Evolutionary conservation across 2,329 filamentous ascomycete species (phyloP).

Genomic region (Septoria petroselini): DNA sequence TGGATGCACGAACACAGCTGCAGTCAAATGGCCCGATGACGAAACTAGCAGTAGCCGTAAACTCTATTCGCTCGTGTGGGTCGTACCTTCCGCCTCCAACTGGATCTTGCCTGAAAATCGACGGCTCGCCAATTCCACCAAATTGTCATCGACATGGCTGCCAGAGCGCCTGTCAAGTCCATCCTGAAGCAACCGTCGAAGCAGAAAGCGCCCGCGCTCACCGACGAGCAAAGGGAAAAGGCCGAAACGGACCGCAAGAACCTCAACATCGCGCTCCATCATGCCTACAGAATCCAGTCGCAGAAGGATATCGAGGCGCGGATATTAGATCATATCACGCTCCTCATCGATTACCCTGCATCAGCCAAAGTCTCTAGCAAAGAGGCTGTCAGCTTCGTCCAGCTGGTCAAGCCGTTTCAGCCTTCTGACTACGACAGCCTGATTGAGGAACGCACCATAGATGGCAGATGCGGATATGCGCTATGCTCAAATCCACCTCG

Average conservation of each 20-base stretch:
- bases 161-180: constrained; percentile 42
- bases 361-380: constrained; percentile 49
- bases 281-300: constrained; percentile 77
- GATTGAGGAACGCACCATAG: constrained; percentile 82
- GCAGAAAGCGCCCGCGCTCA: constrained; percentile 24
- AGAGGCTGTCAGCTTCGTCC: constrained; percentile 65
- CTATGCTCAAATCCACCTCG: constrained; percentile 68
- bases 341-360: constrained; percentile 64
- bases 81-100: too few relatives aligned
- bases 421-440: constrained; percentile 86
- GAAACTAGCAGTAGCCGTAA: too few relatives aligned
- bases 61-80: too few relatives aligned
- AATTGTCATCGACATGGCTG: constrained; percentile 26
- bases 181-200: constrained; percentile 46
- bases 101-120: too few relatives aligned
- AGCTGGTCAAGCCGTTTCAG: constrained; percentile 69
- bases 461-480: constrained; percentile 76
- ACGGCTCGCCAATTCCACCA: background rate
- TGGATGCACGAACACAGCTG: background rate
- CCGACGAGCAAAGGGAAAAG: constrained; percentile 33
- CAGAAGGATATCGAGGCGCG: constrained; percentile 73
- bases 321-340: constrained; percentile 70
- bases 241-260: constrained; percentile 41
- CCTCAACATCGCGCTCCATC: constrained; percentile 70
- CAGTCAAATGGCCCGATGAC: constrained; percentile 1